A percentile compares a stretch with the other conserved stretches of the same genome.
phyloP scores from a whole-genome alignment of 1,139 yeast species.

The Wickerhamiella pararugosa region DNA sequence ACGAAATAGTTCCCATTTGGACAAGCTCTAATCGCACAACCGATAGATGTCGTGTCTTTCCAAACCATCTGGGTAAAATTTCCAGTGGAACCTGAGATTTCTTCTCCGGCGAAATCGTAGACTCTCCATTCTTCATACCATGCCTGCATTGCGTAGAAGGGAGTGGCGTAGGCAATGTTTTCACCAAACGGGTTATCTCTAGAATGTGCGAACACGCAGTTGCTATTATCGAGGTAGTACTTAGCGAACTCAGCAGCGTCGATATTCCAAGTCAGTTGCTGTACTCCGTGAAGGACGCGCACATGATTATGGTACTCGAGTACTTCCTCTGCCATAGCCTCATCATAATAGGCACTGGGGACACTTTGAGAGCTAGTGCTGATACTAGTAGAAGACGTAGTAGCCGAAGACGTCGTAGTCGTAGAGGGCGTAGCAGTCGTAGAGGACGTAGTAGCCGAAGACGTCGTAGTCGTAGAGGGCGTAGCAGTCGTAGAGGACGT shows the following conservation, averaged over 20 bases:
- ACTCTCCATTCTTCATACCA: slow-evolving; percentile 56
- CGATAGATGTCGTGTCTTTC: slow-evolving; percentile 52
- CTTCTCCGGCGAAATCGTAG: slow-evolving; percentile 40
- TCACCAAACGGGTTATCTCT: slow-evolving; percentile 66
- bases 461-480: too few species aligned
- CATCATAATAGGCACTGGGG: background rate
- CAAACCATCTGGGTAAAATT: slow-evolving; percentile 85
- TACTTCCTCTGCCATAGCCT: slow-evolving; percentile 16
- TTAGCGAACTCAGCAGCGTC: slow-evolving; percentile 53
- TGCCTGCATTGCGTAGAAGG: slow-evolving; percentile 53
- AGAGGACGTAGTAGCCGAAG: too few species aligned
- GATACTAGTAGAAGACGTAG: too few species aligned
- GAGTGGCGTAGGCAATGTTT: slow-evolving; percentile 52
- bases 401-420: too few species aligned
- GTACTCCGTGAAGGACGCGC: slow-evolving; percentile 53
- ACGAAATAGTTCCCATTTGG: slow-evolving; percentile 33
- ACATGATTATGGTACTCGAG: slow-evolving; percentile 51
- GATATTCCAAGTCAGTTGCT: slow-evolving; percentile 47
- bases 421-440: too few species aligned
- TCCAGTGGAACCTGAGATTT: slow-evolving; percentile 32
- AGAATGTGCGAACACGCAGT: slow-evolving; percentile 64
- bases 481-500: too few species aligned
- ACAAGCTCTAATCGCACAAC: slow-evolving; percentile 46
- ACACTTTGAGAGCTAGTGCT: too few species aligned
- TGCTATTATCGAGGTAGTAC: slow-evolving; percentile 41